These are phyloP conservation scores for Eutrema japonicum DNA, from an alignment of 345 rosid genomes.

Conservation along the genomic window DNA sequence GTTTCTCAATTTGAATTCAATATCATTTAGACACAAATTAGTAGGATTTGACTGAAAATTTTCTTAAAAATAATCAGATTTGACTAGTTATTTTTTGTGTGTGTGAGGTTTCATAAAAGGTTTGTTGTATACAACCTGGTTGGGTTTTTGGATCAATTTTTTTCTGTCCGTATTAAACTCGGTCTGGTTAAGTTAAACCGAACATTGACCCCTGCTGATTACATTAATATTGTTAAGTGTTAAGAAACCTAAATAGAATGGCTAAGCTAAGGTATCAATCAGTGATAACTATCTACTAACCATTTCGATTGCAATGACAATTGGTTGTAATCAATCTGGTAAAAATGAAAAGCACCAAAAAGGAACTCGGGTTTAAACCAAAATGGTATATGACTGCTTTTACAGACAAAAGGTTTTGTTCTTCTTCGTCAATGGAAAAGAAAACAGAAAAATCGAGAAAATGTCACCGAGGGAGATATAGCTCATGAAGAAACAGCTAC, in stretches of 20 bases:
- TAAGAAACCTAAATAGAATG: too few species aligned
- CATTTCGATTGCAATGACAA: background rate
- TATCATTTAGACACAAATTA: background rate
- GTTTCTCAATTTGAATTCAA: background rate
- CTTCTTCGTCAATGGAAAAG: background rate
- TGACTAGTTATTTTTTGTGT: too few species aligned
- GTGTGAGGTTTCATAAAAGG: background rate
- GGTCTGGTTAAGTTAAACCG: background rate
- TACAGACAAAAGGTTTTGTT: conserved; percentile 16
- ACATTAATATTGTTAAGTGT: too few species aligned
- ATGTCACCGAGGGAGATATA: conserved; percentile 14
- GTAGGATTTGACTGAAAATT: background rate
- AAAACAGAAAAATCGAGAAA: background rate
- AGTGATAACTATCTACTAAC: too few species aligned
- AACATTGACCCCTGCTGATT: background rate
- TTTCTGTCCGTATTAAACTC: background rate
- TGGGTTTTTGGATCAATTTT: background rate
- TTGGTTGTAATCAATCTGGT: background rate
- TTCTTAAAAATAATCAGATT: too few species aligned
- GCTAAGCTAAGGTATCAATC: too few species aligned
- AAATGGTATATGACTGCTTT: conserved; percentile 27
- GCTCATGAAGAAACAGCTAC: conserved; percentile 22
- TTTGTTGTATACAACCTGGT: background rate
- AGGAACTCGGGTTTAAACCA: conserved; percentile 14
- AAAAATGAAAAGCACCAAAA: background rate